Conservation (phyloP, 2,329 filamentous ascomycete genomes). For the Berkeleyomyces rouxiae region DNA sequence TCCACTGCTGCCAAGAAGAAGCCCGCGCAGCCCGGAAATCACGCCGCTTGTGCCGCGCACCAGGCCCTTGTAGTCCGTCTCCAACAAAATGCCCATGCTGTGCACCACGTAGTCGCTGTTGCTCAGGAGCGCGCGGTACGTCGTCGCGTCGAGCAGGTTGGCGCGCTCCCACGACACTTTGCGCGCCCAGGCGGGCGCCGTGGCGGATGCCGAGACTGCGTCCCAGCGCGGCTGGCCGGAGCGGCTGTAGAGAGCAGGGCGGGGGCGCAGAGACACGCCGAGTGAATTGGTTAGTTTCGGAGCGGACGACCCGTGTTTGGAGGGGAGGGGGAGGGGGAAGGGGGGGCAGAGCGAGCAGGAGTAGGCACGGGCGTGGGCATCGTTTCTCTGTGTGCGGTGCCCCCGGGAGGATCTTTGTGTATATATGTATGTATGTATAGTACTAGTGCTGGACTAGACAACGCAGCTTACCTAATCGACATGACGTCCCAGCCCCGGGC, state of each 20-base stretch:
- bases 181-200: conserved; percentile 63
- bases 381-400: background rate
- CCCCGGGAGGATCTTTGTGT: background rate
- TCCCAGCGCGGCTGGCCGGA: conserved; percentile 83
- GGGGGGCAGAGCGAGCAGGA: conserved; percentile 1
- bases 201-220: conserved; percentile 51
- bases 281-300: too few species aligned
- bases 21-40: conserved; percentile 58
- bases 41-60: conserved; percentile 69
- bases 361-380: background rate
- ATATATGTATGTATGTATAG: background rate
- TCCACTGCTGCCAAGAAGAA: conserved; percentile 45
- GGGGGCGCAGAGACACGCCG: too few species aligned
- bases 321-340: conserved; percentile 13
- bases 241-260: conserved; percentile 38
- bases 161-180: conserved; percentile 76
- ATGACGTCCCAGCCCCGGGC: conserved; percentile 80
- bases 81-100: conserved; percentile 86
- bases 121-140: conserved; percentile 61
- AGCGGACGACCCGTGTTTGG: too few species aligned
- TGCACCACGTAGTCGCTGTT: conserved; percentile 78
- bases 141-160: conserved; percentile 68
- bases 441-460: background rate
- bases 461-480: conserved; percentile 57
- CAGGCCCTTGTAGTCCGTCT: conserved; percentile 94